phyloP scores from a whole-genome alignment of 768 basidiomycete species.

The Leccinellum rugosiceps region DNA sequence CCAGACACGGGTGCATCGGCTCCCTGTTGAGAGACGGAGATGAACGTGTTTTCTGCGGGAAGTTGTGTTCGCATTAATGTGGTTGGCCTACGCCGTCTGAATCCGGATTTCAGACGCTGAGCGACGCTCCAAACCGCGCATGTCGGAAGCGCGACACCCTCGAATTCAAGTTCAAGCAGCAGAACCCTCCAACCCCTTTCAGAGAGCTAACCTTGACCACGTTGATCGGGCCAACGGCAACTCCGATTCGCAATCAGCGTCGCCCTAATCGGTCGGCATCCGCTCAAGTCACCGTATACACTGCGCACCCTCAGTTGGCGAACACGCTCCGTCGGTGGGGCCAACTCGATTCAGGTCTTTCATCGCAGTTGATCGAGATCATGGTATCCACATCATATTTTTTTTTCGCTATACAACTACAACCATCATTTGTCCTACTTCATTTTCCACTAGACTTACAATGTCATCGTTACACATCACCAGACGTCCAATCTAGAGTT shows the following conservation, averaged over 20 bases:
- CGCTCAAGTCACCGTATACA: constrained; percentile 20
- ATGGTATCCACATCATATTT: constrained; percentile 4
- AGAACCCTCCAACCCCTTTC: constrained; percentile 9
- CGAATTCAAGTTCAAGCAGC: not conserved
- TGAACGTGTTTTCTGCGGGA: constrained; percentile 21
- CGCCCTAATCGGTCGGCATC: constrained; percentile 8
- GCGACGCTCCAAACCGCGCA: constrained; percentile 6
- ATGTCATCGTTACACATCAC: not conserved
- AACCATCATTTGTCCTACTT: constrained; percentile 2
- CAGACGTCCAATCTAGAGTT: constrained; percentile 14
- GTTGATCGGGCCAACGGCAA: constrained; percentile 21
- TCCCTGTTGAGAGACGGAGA: constrained; percentile 22
- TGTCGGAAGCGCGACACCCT: constrained; percentile 16
- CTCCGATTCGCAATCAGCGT: constrained; percentile 8
- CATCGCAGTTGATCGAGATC: not conserved
- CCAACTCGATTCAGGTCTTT: not conserved
- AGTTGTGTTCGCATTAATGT: constrained; percentile 5
- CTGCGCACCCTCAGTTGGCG: not conserved
- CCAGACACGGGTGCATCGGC: constrained; percentile 8
- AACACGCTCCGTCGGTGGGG: not conserved
- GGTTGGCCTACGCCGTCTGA: constrained; percentile 19
- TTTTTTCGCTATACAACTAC: constrained; percentile 7
- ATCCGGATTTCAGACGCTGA: constrained; percentile 3
- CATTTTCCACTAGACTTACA: constrained; percentile 11
- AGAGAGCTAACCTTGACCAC: constrained; percentile 33